These are phyloP conservation scores for Yarrowia sp. DNA, from an alignment of 805 yeast genomes.

Conservation along the genomic window DNA sequence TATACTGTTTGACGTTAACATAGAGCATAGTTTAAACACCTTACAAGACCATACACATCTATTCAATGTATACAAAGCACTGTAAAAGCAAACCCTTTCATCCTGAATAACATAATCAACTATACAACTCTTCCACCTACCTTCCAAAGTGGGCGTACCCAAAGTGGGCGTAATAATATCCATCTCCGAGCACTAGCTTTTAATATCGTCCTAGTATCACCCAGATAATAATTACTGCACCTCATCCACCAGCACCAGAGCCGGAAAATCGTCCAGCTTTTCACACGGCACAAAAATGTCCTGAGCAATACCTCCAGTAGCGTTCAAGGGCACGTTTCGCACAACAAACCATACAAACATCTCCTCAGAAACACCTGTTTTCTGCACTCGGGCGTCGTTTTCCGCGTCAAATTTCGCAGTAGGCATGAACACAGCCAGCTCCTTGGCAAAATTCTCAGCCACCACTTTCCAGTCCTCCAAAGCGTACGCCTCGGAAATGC, in stretches of 20 bases:
- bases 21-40: no score
- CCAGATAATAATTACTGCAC: not conserved
- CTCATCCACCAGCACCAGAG: constrained; percentile 9
- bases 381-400: not conserved
- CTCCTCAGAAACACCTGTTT: not conserved
- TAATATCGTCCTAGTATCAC: no score
- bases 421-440: constrained; percentile 22
- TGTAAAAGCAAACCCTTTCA: no score
- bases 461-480: constrained; percentile 15
- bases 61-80: no score
- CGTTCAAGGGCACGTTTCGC: not conserved
- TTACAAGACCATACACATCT: no score
- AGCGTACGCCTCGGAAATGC: constrained; percentile 1
- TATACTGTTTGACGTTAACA: no score
- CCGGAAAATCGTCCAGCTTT: constrained; percentile 18
- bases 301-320: constrained; percentile 19
- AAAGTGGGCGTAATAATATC: no score
- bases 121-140: no score
- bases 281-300: constrained; percentile 20
- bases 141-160: no score
- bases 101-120: no score
- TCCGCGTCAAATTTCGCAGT: constrained; percentile 12
- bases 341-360: constrained; percentile 26
- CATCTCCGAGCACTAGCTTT: no score
- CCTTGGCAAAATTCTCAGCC: constrained; percentile 9